Evolutionary conservation across 148 eudicot species (phyloP).

Genomic region (Polygonum maritimum): DNA sequence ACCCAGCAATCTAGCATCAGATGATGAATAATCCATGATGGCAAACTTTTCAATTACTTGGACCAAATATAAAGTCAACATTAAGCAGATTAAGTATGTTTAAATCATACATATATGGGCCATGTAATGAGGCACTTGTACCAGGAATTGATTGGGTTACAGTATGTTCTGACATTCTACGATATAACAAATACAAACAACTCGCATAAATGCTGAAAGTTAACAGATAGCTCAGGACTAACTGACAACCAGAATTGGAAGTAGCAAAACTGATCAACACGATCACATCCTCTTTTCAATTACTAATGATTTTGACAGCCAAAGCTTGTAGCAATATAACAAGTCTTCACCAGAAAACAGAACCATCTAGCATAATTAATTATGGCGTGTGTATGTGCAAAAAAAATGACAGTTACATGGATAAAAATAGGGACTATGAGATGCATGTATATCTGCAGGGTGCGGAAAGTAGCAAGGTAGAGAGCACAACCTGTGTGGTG

Average conservation of each 20-base stretch:
- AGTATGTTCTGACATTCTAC: neutral
- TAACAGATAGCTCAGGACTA: neutral
- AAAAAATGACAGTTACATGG: neutral
- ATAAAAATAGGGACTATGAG: neutral
- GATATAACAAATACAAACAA: neutral
- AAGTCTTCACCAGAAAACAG: neutral
- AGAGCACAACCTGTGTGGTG: conserved; percentile 30
- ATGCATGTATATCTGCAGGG: neutral
- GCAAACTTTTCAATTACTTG: neutral
- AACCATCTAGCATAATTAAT: neutral
- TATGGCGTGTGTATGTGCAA: neutral
- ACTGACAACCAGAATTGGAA: neutral
- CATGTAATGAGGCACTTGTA: neutral
- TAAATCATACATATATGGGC: neutral
- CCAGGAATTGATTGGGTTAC: neutral
- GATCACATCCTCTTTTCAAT: neutral
- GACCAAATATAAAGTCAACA: neutral
- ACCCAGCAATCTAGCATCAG: no score
- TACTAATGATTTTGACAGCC: neutral
- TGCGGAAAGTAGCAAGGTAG: neutral
- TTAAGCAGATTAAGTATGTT: neutral
- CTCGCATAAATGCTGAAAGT: neutral
- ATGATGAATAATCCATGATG: neutral
- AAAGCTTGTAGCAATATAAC: neutral
- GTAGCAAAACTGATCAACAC: neutral